These are phyloP conservation scores for Flammula alnicola DNA, from an alignment of 1,284 basidiomycete species.

Conservation along the genomic window DNA sequence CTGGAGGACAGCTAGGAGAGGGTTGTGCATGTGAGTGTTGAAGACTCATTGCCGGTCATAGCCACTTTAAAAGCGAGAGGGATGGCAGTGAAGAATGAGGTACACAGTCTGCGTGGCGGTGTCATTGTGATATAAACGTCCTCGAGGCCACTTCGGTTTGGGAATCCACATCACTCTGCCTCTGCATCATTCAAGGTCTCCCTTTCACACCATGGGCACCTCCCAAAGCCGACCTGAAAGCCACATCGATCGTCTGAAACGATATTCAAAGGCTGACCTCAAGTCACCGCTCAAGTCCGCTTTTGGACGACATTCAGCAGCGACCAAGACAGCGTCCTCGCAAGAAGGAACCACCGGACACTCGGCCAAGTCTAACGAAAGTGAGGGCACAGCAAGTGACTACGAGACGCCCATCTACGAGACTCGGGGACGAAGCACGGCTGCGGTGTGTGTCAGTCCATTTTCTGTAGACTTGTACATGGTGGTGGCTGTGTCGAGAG, in stretches of 20 bases:
- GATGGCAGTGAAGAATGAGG: neutral
- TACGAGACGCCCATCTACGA: constrained; percentile 28
- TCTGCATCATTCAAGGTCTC: too few species aligned
- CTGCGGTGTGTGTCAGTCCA: too few species aligned
- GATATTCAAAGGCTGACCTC: constrained; percentile 22
- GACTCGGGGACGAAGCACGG: too few species aligned
- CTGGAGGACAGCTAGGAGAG: too few species aligned
- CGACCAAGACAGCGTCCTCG: neutral
- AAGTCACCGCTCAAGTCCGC: constrained; percentile 19
- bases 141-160: neutral
- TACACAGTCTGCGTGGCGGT: constrained; percentile 3
- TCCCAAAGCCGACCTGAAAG: constrained; percentile 24
- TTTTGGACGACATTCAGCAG: constrained; percentile 11
- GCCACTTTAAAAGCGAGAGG: neutral
- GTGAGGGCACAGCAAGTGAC: too few species aligned
- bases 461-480: too few species aligned
- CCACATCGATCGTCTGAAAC: constrained; percentile 19
- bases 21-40: too few species aligned
- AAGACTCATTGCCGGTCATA: neutral
- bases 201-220: constrained; percentile 29
- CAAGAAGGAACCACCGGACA: constrained; percentile 5
- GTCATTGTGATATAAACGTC: constrained; percentile 6
- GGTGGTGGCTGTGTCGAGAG: constrained; percentile 31
- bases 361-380: too few species aligned
- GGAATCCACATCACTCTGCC: neutral